Conservation (phyloP, 1,284 basidiomycete species). For the Ustilago bromivora region DNA sequence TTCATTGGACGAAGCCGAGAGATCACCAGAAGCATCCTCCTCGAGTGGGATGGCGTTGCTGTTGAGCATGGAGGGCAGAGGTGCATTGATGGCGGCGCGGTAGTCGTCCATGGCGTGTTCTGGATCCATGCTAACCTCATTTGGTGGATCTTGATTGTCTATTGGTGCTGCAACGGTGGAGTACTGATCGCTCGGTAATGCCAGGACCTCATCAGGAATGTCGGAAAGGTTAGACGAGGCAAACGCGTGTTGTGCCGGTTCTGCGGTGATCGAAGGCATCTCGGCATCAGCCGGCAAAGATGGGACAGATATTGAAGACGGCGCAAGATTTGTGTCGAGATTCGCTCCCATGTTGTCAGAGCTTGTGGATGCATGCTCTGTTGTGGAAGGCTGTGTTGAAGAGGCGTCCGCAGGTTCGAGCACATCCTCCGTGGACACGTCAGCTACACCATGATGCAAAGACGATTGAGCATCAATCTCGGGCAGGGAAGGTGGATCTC, state of each 20-base stretch:
- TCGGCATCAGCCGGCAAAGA: constrained; percentile 15
- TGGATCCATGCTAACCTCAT: constrained; percentile 25
- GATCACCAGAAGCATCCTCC: constrained; percentile 47
- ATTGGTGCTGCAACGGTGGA: constrained; percentile 18
- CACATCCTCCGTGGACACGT: background rate
- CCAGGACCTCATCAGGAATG: constrained; percentile 44
- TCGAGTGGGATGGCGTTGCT: constrained; percentile 47
- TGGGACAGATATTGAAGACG: constrained; percentile 7
- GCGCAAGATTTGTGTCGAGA: constrained; percentile 11
- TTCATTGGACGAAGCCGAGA: constrained; percentile 47
- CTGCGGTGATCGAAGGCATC: constrained; percentile 7
- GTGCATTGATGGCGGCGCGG: constrained; percentile 31
- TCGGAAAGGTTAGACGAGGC: constrained; percentile 31
- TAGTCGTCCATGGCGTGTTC: constrained; percentile 35
- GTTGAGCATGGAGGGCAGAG: constrained; percentile 53
- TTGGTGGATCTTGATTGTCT: constrained; percentile 9
- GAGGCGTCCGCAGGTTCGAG: constrained; percentile 2
- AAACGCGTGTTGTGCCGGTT: constrained; percentile 26
- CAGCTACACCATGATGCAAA: constrained; percentile 17
- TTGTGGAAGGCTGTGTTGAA: background rate
- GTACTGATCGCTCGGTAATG: constrained; percentile 22
- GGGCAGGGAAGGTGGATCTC: constrained; percentile 3
- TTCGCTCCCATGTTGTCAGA: background rate
- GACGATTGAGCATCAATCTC: constrained; percentile 15
- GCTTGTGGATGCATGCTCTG: background rate